Evolutionary conservation across 2,329 filamentous ascomycete species (phyloP), one percentile per base, ranked within the genome.

Genomic region (Ophiostoma australiae): DNA sequence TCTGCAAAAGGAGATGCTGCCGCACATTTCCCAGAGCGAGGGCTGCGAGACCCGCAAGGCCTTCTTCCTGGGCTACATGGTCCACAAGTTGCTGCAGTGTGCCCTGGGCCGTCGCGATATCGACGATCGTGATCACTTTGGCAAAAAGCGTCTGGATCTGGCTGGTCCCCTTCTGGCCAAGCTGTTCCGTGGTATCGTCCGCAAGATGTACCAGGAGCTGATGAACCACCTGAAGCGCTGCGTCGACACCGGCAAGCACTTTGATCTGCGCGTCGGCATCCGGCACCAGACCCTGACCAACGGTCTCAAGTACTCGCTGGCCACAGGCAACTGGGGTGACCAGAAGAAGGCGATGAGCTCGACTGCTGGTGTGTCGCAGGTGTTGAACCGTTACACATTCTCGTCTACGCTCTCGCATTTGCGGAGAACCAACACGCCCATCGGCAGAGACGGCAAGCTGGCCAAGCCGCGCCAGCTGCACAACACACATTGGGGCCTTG

Each of bases 31-130:
- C 0, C 95, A 99, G 79, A 89, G 87, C 73, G 93, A 97, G 80
- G 95, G 95, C 37, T 96, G 93, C 76, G 94, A 98, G 79, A 98
- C 94, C 1, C 86, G 93, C 72, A 99, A 99, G 79, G 95, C 96
- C 2, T 99, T 97, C 82, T 99, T 98, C 85, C 84, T 99, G 68
- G 95, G 96, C 31, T 99, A 99, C 81, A 99, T 99, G 94, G 92
- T 98, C 67, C 94, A 99, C 81, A 91, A 95, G 78, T 86, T 99
- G 76, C 85, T 98, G 33, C 94, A 97, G 80, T 97, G 94, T 78
- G 92, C 94, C 70, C 86, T 99, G 67, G 96, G 95, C 69, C 90
- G 95, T 73, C 91, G 93, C 73, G 95, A 98, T 78, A 93, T 93
- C 35, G 95, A 99, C 77, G 95, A 99, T 78, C 92, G 95, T 83